Evolutionary conservation across 2,329 filamentous ascomycete genomes (phyloP).

Genomic region (Ophiocordyceps camponoti-floridani): DNA sequence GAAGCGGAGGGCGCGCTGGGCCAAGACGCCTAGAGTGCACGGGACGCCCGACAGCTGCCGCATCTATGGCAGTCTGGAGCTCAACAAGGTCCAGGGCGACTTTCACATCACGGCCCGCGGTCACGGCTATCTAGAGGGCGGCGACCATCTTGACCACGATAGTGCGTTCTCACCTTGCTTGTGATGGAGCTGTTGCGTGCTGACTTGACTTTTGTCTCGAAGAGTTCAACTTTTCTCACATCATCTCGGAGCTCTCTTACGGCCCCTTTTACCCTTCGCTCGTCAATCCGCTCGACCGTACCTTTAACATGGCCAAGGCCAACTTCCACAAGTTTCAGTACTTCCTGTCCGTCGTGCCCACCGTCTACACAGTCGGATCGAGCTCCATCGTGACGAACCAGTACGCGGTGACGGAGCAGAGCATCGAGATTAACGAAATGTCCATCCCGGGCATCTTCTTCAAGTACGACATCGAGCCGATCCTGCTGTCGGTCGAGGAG

Average conservation of each 20-base stretch:
- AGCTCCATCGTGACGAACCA: slow-evolving; percentile 82
- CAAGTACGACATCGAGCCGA: slow-evolving; percentile 98
- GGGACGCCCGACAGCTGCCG: slow-evolving; percentile 56
- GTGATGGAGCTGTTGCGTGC: neutral
- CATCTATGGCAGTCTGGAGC: slow-evolving; percentile 73
- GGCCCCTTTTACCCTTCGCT: slow-evolving; percentile 92
- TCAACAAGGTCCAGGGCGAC: slow-evolving; percentile 95
- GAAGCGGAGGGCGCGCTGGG: slow-evolving; percentile 44
- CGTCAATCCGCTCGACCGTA: slow-evolving; percentile 84
- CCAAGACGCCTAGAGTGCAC: slow-evolving; percentile 56
- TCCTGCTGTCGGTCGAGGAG: slow-evolving; percentile 73
- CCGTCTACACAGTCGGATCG: slow-evolving; percentile 59
- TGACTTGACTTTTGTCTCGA: neutral
- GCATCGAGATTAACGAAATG: slow-evolving; percentile 48
- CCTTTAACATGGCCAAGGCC: slow-evolving; percentile 52
- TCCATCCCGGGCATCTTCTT: slow-evolving; percentile 81
- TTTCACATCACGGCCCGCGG: slow-evolving; percentile 94
- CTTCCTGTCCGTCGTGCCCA: slow-evolving; percentile 88
- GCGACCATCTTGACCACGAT: slow-evolving; percentile 61
- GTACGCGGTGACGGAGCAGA: slow-evolving; percentile 90
- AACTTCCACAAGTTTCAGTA: slow-evolving; percentile 98
- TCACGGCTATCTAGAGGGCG: slow-evolving; percentile 79
- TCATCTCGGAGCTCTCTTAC: slow-evolving; percentile 90
- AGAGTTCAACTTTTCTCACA: slow-evolving; percentile 97
- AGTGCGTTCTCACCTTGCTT: slow-evolving; percentile 30